Conservation (phyloP, 441 rosid species). For the Erodium chrysanthum region DNA sequence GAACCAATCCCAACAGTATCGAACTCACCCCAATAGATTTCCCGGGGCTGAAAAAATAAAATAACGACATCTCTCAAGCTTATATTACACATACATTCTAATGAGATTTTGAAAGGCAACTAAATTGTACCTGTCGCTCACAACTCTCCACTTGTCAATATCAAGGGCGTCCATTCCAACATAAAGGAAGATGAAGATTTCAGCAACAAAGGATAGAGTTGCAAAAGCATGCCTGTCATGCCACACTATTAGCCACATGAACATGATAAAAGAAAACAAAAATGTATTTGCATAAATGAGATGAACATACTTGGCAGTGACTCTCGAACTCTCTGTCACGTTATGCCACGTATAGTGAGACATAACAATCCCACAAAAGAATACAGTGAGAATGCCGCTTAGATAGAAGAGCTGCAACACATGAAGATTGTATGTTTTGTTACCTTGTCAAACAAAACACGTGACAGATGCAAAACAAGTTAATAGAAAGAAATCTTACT, state of each 20-base stretch:
- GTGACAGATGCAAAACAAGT: not conserved
- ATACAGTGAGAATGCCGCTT: conserved; percentile 85
- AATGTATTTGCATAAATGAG: conserved; percentile 3
- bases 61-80: not conserved
- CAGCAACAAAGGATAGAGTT: conserved; percentile 78
- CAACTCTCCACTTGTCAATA: conserved; percentile 77
- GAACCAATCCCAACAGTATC: conserved; percentile 61
- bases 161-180: conserved; percentile 32
- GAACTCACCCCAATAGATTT: conserved; percentile 70
- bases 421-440: not conserved
- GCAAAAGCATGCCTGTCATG: conserved; percentile 80
- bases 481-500: conserved; percentile 20
- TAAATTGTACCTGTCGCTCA: conserved; percentile 54
- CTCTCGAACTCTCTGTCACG: conserved; percentile 78
- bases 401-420: conserved; percentile 50
- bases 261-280: too few species aligned
- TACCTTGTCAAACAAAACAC: conserved; percentile 17
- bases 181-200: conserved; percentile 89
- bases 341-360: conserved; percentile 97
- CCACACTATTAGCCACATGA: conserved; percentile 14
- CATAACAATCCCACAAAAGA: conserved; percentile 95
- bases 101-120: too few species aligned
- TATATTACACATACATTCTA: too few species aligned
- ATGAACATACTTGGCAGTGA: conserved; percentile 65
- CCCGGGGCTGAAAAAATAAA: conserved; percentile 48